These are phyloP conservation scores for Xanthoparmelia taractica DNA, from an alignment of 495 filamentous ascomycete genomes.

Conservation along the genomic window DNA sequence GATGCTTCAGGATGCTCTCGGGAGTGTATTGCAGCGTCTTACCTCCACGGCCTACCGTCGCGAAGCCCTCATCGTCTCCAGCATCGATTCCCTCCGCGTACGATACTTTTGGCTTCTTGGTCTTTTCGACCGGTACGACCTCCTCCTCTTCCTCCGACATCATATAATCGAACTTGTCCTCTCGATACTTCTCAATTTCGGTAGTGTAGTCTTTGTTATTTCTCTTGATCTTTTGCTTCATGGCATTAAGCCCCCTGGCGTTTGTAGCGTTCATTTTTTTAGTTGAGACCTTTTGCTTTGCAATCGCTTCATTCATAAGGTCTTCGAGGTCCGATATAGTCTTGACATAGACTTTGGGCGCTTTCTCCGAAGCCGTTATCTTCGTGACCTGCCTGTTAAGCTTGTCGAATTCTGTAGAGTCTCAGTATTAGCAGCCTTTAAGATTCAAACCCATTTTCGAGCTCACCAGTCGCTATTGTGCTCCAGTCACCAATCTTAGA, in stretches of 20 bases:
- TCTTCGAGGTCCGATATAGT: conserved; percentile 91
- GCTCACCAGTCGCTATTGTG: conserved; percentile 77
- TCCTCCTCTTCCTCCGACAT: conserved; percentile 70
- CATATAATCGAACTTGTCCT: conserved; percentile 80
- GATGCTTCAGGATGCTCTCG: conserved; percentile 96
- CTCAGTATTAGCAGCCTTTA: conserved; percentile 3
- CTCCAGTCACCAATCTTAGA: conserved; percentile 97
- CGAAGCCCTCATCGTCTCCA: conserved; percentile 72
- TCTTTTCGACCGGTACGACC: conserved; percentile 36
- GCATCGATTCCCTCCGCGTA: conserved; percentile 37
- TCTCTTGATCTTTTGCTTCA: conserved; percentile 96
- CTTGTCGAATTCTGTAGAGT: conserved; percentile 79
- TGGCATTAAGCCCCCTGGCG: conserved; percentile 85
- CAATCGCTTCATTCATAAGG: conserved; percentile 83
- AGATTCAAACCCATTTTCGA: neutral
- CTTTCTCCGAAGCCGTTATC: conserved; percentile 63
- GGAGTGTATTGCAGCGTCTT: conserved; percentile 83
- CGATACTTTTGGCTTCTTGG: conserved; percentile 42
- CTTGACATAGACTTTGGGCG: conserved; percentile 87
- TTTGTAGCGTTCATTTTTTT: conserved; percentile 99
- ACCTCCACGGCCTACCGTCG: conserved; percentile 77
- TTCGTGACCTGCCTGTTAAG: conserved; percentile 84
- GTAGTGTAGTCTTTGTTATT: conserved; percentile 90
- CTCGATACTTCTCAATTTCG: conserved; percentile 81
- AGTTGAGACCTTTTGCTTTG: conserved; percentile 88